Evolutionary conservation across 495 filamentous ascomycete genomes (phyloP), one percentile per base, ranked within the genome.

Genomic region (Pseudotulostoma volvatum): DNA sequence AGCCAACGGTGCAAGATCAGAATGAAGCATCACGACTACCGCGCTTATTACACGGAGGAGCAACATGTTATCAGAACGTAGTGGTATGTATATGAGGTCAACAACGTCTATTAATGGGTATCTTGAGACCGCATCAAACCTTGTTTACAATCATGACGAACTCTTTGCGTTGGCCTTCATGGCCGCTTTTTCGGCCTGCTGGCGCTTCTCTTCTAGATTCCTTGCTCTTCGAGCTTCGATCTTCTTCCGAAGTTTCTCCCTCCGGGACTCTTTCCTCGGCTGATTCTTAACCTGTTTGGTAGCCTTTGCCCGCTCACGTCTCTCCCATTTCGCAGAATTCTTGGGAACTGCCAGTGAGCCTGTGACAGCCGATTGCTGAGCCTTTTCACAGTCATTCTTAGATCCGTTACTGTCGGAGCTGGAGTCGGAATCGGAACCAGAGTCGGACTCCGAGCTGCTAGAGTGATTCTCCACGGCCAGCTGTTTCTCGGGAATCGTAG

Each of bases 201-300:
- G 2, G 33, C 33, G 34, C 37, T 37, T 23, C 37, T 42, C 7
- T 40, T 20, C 28, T 44, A 37, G 25, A 19, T 23, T 37, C 20
- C 49, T 50, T 15, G 51, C 49, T 38, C 55, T 56, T 31, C 57
- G 53, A 11, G 15, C n/a, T 30, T 57, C 43, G 31, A 52, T 39
- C 41, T 67, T 65, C 45, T 60, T 65, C 38, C 56, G 44, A 20
- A 53, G 50, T 36, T 61, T 49, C n/a, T 61, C 52, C 36, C 60
- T 59, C 31, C 57, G 40, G 7, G 14, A 57, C 13, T 42, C 37
- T 9, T 54, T 47, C 31, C 43, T 46, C 18, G 40, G 50, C 15
- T 52, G 51, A 8, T 53, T 45, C 33, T 25, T 37, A 18, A 37
- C 14, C 1, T 18, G 13, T 14, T 38, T 37, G 1, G 23, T 9